These are phyloP conservation scores for Talaromyces sp. DNA, from an alignment of 2,329 filamentous ascomycete genomes.

Conservation along the genomic window DNA sequence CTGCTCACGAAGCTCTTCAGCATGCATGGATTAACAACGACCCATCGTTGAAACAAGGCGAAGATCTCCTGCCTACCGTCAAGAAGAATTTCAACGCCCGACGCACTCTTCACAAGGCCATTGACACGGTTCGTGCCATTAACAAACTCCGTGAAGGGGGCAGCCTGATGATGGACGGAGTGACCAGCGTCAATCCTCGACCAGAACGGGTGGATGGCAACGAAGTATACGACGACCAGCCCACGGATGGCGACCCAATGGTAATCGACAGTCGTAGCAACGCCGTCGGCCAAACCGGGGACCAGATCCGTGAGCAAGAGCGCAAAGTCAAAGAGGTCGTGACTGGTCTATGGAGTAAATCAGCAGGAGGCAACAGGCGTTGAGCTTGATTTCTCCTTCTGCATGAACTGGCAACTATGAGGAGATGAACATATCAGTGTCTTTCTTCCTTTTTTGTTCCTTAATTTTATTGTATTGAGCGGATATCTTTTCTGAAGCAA, in stretches of 20 bases:
- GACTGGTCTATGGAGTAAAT: slow-evolving; percentile 50
- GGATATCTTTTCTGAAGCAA: background rate
- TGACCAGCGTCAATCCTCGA: slow-evolving; percentile 52
- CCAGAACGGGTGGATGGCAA: slow-evolving; percentile 41
- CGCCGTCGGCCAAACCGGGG: slow-evolving; percentile 57
- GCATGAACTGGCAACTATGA: background rate
- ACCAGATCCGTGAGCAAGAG: slow-evolving; percentile 58
- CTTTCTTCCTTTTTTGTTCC: background rate
- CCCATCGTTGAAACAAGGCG: slow-evolving; percentile 30
- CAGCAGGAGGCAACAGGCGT: slow-evolving; percentile 16
- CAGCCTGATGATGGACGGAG: slow-evolving; percentile 59
- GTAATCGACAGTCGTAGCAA: slow-evolving; percentile 56
- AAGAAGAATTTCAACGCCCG: slow-evolving; percentile 68
- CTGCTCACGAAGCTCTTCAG: slow-evolving; percentile 70
- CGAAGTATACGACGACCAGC: slow-evolving; percentile 34
- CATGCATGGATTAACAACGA: slow-evolving; percentile 61
- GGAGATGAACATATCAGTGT: background rate
- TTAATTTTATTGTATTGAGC: background rate
- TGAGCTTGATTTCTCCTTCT: slow-evolving; percentile 2
- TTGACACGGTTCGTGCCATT: slow-evolving; percentile 63
- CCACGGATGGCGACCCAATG: slow-evolving; percentile 30
- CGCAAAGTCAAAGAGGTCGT: slow-evolving; percentile 55
- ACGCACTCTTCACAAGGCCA: slow-evolving; percentile 61
- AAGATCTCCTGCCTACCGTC: slow-evolving; percentile 59
- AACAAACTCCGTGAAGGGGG: slow-evolving; percentile 61